Evolutionary conservation across 345 rosid species (phyloP).

Genomic region (Populus nigra): DNA sequence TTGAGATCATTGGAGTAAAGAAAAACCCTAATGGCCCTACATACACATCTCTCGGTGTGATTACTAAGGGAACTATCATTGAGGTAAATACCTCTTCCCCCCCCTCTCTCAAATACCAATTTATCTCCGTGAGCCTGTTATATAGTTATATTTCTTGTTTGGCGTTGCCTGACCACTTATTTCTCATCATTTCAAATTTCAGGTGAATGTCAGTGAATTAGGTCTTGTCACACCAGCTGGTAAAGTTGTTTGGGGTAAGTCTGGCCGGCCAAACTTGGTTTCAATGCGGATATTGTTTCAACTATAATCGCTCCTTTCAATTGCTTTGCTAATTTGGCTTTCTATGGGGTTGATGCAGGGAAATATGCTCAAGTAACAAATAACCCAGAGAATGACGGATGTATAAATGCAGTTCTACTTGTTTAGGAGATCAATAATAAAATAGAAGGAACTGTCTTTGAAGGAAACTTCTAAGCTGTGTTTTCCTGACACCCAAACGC

Average conservation of each 20-base stretch:
- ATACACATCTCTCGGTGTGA: conserved; percentile 86
- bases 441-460: not conserved
- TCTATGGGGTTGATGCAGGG: conserved; percentile 46
- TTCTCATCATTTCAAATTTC: conserved; percentile 14
- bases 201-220: conserved; percentile 95
- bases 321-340: not conserved
- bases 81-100: conserved; percentile 44
- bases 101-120: not conserved
- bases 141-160: not conserved
- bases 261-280: not conserved
- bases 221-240: conserved; percentile 92
- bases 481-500: not conserved
- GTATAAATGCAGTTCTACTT: conserved; percentile 80
- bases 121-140: not conserved
- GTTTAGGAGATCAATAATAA: conserved; percentile 40
- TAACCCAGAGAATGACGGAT: conserved; percentile 90
- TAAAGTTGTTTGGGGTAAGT: conserved; percentile 93
- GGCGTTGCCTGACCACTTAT: not conserved
- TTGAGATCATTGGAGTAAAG: conserved; percentile 81
- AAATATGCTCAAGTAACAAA: conserved; percentile 96
- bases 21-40: conserved; percentile 94
- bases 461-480: not conserved
- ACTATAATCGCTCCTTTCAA: not conserved
- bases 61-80: conserved; percentile 86
- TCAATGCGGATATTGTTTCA: not conserved